Evolutionary conservation across 1,139 yeast genomes (phyloP), one percentile per base, ranked within the genome.

Genomic region (Debaryomycetaceae sp.): DNA sequence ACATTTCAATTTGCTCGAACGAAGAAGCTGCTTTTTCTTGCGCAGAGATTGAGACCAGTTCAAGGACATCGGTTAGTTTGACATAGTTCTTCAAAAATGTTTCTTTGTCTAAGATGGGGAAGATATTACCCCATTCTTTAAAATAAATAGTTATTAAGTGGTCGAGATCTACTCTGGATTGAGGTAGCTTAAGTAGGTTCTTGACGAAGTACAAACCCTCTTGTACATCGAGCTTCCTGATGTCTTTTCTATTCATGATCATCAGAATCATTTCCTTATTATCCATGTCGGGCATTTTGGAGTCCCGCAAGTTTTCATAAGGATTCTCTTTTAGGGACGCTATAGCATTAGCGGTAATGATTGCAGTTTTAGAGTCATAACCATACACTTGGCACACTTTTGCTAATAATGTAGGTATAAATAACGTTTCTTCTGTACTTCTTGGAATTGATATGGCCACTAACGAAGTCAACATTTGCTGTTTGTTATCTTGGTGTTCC

Each of bases 391-490:
- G 82, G 49, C 89, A 83, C 38, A 85, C 73, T 42, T 81, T 76
- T 7, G 89, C 87, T 46, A 85, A 66, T 43, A 85, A 65, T 2
- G 87, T 81, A 0, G 95, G 91, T 33, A 84, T 80, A 53, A 84
- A 83, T 40, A 85, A 65, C 0, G 89, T 85, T 57, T 85, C 95
- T 51, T 84, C 91, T 0, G 93, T 85, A 30, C 86, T 79, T 57
- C 95, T 68, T 2, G 93, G 95, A 14, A 85, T 76, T 0, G 91
- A 80, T 47, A 84, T 76, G 0, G 93, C 87, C 9, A 85, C 89
- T 40, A 85, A 67, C 5, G 80, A 76, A 0, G 91, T 85, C 46
- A 85, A 67, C 54, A 68, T 58, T 62, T 80, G 79, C 50, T 76
- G 76, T 47, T 76, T 73, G 46, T 70, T 69, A 24, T 66, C 57